These are phyloP conservation scores for Volutella citrinella DNA, from an alignment of 2,329 filamentous ascomycete species.

Conservation along the genomic window DNA sequence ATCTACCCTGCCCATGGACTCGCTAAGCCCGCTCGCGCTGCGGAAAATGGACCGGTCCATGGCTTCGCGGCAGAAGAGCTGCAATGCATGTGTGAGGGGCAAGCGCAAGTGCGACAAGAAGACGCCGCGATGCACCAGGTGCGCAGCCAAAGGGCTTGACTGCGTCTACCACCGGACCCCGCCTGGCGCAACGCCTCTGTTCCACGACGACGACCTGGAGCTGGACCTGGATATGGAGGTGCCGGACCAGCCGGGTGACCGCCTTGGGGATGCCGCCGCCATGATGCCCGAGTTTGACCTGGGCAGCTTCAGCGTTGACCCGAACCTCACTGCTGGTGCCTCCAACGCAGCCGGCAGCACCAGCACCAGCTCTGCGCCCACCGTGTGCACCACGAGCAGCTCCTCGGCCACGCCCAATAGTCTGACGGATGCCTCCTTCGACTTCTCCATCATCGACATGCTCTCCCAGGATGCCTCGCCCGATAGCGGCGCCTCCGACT, in stretches of 20 bases:
- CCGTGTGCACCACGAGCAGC: slow-evolving; percentile 19
- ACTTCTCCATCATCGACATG: slow-evolving; percentile 35
- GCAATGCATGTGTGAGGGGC: slow-evolving; percentile 45
- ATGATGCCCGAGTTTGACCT: slow-evolving; percentile 35
- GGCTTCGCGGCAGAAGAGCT: slow-evolving; percentile 49
- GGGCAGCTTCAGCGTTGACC: slow-evolving; percentile 32
- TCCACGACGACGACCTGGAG: slow-evolving; percentile 22
- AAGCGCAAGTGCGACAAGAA: slow-evolving; percentile 48
- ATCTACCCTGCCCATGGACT: too few relatives aligned
- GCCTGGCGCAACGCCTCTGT: slow-evolving; percentile 15
- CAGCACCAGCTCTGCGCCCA: slow-evolving; percentile 21
- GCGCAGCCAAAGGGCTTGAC: slow-evolving; percentile 37
- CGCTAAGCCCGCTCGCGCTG: slow-evolving; percentile 23
- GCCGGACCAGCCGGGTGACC: slow-evolving; percentile 3
- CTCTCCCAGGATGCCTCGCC: slow-evolving; percentile 26
- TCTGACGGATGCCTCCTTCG: slow-evolving; percentile 27
- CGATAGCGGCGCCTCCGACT: slow-evolving; percentile 17
- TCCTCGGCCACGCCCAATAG: slow-evolving; percentile 27
- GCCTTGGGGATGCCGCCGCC: too few relatives aligned
- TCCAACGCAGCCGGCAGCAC: slow-evolving; percentile 18
- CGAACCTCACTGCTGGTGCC: neutral
- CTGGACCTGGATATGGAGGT: slow-evolving; percentile 10
- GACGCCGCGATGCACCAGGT: slow-evolving; percentile 40
- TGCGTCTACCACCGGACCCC: slow-evolving; percentile 41
- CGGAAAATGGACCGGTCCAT: slow-evolving; percentile 30